Evolutionary conservation across 805 yeast genomes (phyloP), one percentile per base, ranked within the genome.

Genomic region (Pichia occidentalis): DNA sequence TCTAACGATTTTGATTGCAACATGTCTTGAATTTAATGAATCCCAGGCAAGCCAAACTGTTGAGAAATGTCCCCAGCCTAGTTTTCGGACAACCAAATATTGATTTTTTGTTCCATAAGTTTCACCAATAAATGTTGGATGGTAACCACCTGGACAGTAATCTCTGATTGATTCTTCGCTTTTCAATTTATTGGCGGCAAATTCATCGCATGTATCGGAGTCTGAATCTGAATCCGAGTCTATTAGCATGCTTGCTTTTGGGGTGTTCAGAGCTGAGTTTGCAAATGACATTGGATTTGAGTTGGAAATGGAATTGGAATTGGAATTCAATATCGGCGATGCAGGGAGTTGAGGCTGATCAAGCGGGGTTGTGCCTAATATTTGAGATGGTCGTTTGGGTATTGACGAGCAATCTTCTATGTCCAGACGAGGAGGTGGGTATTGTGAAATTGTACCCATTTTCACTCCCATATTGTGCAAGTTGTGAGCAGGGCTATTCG

Each of bases 51-150:
- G 55, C 84, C 84, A 78, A n/a, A 78, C 85, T 1, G 84, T 77
- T 27, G 80, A 73, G 48, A 78, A 78, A 50, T 77, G 82, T 24
- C 85, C 85, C 82, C 82, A 76, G 3, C 85, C 85, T 7, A 78
- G 59, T 53, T 77, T 77, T 21, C 82, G 59, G 16, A 73, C 61
- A 19, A 76, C 58, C 7, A 60, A 51, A 52, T 76, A 76, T 39
- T 67, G 61, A 39, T 64, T 59, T 32, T 61, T 54, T 7, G 63
- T 52, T 27, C 73, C 73, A 49, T 75, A 73, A 12, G 58, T 52
- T 47, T 78, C 84, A 22, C 78, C 77, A 22, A 73, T 65, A 39
- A 48, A 61, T 4, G 77, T 77, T 2, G 83, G 80, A 51, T 77
- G 83, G 56, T 77, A 77, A 1, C 85, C 85, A 11, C 83, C 84